Base-by-base conservation (phyloP, 208 protist genomes). In the Phytomonas sp. region DNA sequence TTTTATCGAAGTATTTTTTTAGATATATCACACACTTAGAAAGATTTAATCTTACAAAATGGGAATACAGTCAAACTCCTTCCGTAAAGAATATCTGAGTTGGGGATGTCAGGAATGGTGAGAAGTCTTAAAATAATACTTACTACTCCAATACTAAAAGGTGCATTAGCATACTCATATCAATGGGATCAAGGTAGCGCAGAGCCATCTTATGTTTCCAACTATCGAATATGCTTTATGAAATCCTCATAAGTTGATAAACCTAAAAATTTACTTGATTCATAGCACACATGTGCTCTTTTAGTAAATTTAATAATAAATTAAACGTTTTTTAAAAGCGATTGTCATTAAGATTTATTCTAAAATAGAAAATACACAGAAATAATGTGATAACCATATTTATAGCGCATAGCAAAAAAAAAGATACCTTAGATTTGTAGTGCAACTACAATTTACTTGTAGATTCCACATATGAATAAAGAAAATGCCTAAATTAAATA, bases 31-130 rank as follows among this genome's bases (percentile, higher is more conserved):
- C 62, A 72, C 36, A 30, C 12, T 42, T 36, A 10, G 63, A 45
- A 31, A 69, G 2, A n/a, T 23, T 40, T 45, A 73, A 52, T 8
- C 33, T 31, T 10, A 61, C 36, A 66, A 36, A 72, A 11, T 12
- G 19, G 61, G 42, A 60, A 74, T 49, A 67, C 63, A 74, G 62
- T 62, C 34, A 68, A 34, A 31, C 6, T 5, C 12, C 31, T 56
- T 16, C 8, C 52, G 31, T 45, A 36, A 7, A 67, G 31, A 1
- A 56, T 31, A 37, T 30, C 61, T 36, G 2, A 63, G 30, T 11
- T 63, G 63, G 12, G 12, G 29, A 14, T 42, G 37, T 42, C 49
- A 42, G 29, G 10, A 29, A 33, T 16, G 63, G 32, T 7, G 3
- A 29, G 37, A 8, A 33, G 23, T n/a, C 23, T n/a, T 60, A 60